Base-by-base conservation (phyloP, 208 protist genomes). In the Leptomonas pyrrhocoris region DNA sequence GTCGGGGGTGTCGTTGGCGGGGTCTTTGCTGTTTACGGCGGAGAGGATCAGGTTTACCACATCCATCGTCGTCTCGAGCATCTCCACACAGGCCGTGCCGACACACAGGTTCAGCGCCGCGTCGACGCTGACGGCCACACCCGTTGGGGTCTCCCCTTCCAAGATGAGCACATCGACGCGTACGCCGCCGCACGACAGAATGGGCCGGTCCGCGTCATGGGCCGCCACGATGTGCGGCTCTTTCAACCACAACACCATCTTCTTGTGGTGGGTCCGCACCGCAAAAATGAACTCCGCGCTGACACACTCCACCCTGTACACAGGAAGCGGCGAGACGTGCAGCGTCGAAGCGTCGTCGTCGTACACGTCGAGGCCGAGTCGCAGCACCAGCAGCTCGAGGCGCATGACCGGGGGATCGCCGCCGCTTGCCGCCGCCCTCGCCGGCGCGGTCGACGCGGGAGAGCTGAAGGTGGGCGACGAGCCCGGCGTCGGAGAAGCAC, bases 1-100 rank as follows among this genome's bases (percentile, higher is more conserved):
- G 16, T 38, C 36, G 28, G 61, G 12, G 27, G 7, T 25, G 59
- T 40, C 46, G 8, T 31, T 40, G 48, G 71, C 51, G 16, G 21
- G 60, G 16, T 50, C 28, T 38, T 58, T 31, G 42, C 53, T 51
- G 65, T 84, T 67, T 31, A 85, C 63, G 1, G 74, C 65, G 3
- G 79, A 83, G 25, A 92, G 28, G 30, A 86, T 61, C 34, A 96
- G 61, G 49, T 93, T 92, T 7, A 84, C 54, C 55, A 96, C 83
- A 64, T 96, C 91, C 83, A 94, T 92, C 18, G 91, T 63, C 30
- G 69, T 66, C 76, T 96, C 88, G 11, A 93, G 68, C 30, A 96
- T 70, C 69, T 94, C 84, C 45, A 93, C 88, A 51, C 85, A 90
- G 18, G 91, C 77, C 21, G 91, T 96, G 55, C 88, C 88, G 31